Evolutionary conservation across 805 yeast species (phyloP).

Genomic region (Starmerella tilneyi): DNA sequence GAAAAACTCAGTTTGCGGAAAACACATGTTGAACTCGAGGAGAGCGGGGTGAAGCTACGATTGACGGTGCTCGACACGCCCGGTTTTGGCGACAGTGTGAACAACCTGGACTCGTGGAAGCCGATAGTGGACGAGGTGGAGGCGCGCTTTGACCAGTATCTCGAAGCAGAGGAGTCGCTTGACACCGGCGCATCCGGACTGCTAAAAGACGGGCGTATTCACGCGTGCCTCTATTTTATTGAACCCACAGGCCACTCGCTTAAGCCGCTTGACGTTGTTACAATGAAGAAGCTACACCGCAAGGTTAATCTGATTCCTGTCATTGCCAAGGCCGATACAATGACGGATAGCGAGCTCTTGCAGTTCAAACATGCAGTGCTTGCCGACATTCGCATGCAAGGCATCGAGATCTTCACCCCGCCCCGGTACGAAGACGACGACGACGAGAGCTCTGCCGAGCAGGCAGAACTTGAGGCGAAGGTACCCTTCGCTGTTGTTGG

Average conservation of each 20-base stretch:
- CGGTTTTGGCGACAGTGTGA: conserved; percentile 86
- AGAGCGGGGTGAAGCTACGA: conserved; percentile 80
- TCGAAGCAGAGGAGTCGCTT: conserved; percentile 80
- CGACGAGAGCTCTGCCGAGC: conserved; percentile 62
- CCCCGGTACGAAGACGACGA: conserved; percentile 71
- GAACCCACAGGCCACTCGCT: conserved; percentile 96
- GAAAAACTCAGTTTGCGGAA: conserved; percentile 43
- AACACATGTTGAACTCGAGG: conserved; percentile 67
- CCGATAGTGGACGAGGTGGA: conserved; percentile 88
- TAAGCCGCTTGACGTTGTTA: conserved; percentile 76
- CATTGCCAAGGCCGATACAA: conserved; percentile 87
- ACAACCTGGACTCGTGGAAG: conserved; percentile 71
- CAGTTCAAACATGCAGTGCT: conserved; percentile 67
- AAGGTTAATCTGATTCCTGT: conserved; percentile 91
- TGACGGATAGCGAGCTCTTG: conserved; percentile 74
- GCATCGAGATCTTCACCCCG: conserved; percentile 68
- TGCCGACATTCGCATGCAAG: conserved; percentile 65
- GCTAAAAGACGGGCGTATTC: conserved; percentile 73
- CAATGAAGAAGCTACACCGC: conserved; percentile 77
- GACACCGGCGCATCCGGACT: conserved; percentile 44
- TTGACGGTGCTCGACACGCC: conserved; percentile 81
- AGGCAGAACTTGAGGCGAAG: conserved; percentile 53
- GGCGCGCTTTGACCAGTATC: conserved; percentile 70
- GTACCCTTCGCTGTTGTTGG: conserved; percentile 95
- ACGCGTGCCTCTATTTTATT: conserved; percentile 85